Evolutionary conservation across 2,329 filamentous ascomycete species (phyloP).

Genomic region (Penicillium hesseltinei): DNA sequence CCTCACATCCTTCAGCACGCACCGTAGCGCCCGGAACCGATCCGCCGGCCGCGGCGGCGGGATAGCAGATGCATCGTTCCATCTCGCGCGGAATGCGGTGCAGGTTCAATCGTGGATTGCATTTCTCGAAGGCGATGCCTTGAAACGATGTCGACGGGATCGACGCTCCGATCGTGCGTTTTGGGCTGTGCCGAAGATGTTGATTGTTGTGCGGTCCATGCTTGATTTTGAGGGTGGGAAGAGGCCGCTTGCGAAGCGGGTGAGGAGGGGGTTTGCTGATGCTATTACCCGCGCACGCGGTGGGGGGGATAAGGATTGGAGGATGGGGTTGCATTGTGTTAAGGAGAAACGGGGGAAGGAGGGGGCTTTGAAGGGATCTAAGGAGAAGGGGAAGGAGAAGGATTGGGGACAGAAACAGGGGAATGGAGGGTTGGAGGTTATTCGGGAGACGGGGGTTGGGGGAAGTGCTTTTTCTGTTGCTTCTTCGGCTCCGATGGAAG

Average conservation of each 20-base stretch:
- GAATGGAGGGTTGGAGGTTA: neutral
- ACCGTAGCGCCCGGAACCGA: slow-evolving; percentile 54
- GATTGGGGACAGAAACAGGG: neutral
- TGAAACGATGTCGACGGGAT: slow-evolving; percentile 34
- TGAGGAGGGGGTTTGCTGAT: slow-evolving; percentile 26
- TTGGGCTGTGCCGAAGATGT: slow-evolving; percentile 38
- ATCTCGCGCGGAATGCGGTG: slow-evolving; percentile 50
- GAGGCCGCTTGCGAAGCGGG: slow-evolving; percentile 33
- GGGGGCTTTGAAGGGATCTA: too few relatives aligned
- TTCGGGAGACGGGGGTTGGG: neutral
- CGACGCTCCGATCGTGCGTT: slow-evolving; percentile 36
- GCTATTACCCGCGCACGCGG: slow-evolving; percentile 7
- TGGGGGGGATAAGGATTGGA: neutral
- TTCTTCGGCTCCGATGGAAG: neutral
- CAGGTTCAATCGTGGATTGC: slow-evolving; percentile 59
- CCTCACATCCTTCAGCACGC: slow-evolving; percentile 54
- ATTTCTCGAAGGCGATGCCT: slow-evolving; percentile 49
- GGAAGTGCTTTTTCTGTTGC: neutral
- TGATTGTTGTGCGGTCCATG: slow-evolving; percentile 40
- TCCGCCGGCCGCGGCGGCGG: slow-evolving; percentile 48
- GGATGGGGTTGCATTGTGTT: slow-evolving; percentile 15
- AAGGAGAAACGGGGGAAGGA: neutral
- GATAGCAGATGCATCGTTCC: slow-evolving; percentile 57
- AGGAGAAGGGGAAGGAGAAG: neutral
- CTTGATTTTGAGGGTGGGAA: slow-evolving; percentile 33